phyloP scores from a whole-genome alignment of 208 protist genomes.

The Herpetomonas tarakana region DNA sequence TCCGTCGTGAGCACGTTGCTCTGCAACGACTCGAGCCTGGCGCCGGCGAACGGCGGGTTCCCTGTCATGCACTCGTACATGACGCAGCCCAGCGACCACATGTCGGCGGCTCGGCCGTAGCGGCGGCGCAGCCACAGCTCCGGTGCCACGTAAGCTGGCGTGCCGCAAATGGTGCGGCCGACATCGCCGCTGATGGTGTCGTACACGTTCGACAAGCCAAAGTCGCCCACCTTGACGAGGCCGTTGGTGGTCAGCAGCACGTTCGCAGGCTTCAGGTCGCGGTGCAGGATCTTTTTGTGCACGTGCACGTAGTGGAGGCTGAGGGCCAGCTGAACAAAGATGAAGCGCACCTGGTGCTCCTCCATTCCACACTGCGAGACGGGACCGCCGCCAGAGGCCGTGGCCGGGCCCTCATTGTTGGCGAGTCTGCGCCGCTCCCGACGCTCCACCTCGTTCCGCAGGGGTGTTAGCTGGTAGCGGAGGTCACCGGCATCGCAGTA shows the following conservation, averaged over 20 bases:
- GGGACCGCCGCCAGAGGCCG: slow-evolving; percentile 1
- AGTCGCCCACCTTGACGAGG: slow-evolving; percentile 66
- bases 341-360: slow-evolving; percentile 29
- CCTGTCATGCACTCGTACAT: slow-evolving; percentile 47
- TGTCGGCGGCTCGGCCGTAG: slow-evolving; percentile 38
- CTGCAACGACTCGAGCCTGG: slow-evolving; percentile 20
- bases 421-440: neutral
- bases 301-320: slow-evolving; percentile 60
- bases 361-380: slow-evolving; percentile 7
- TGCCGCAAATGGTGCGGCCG: slow-evolving; percentile 49
- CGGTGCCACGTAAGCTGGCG: slow-evolving; percentile 61
- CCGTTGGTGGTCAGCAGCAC: slow-evolving; percentile 48
- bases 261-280: slow-evolving; percentile 71
- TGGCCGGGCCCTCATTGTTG: neutral
- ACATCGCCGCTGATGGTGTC: slow-evolving; percentile 41
- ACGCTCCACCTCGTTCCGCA: neutral
- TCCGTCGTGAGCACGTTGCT: slow-evolving; percentile 21
- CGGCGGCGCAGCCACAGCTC: slow-evolving; percentile 39
- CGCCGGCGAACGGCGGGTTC: slow-evolving; percentile 23
- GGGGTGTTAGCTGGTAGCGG: slow-evolving; percentile 18
- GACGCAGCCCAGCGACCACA: slow-evolving; percentile 47
- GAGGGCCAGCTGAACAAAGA: slow-evolving; percentile 46
- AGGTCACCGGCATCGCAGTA: slow-evolving; percentile 52
- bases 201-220: slow-evolving; percentile 47
- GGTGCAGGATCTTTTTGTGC: slow-evolving; percentile 50